These are phyloP conservation scores for Gnaphalium uliginosum DNA, from an alignment of 129 eudicot species.

Conservation along the genomic window DNA sequence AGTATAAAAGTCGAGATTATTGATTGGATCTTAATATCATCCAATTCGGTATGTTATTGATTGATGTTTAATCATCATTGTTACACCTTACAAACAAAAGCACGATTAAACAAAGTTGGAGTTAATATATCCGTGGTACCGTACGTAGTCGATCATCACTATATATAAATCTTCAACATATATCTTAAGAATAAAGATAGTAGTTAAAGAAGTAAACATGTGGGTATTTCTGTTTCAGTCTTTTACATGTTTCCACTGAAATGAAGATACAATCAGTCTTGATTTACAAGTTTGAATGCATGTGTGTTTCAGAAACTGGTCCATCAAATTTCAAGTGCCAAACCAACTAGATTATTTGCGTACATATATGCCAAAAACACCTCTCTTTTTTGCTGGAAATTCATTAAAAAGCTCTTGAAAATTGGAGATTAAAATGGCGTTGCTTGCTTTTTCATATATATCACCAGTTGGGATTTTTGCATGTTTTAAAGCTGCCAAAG, in stretches of 20 bases:
- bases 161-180: too few relatives aligned
- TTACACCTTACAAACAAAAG: not conserved
- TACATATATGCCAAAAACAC: conserved; percentile 11
- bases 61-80: not conserved
- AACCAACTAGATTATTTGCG: conserved; percentile 13
- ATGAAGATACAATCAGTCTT: conserved; percentile 33
- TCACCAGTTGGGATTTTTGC: conserved; percentile 22
- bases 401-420: conserved; percentile 3
- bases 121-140: not conserved
- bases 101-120: not conserved
- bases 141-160: not conserved
- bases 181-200: conserved; percentile 17
- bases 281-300: conserved; percentile 31
- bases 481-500: conserved; percentile 46
- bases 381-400: conserved; percentile 23
- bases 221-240: not conserved
- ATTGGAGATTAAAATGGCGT: conserved; percentile 11
- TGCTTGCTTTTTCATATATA: conserved; percentile 12
- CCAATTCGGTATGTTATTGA: not conserved
- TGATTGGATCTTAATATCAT: too few relatives aligned
- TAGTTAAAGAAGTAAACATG: conserved; percentile 23
- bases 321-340: conserved; percentile 18
- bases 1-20: too few relatives aligned
- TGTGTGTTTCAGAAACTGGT: conserved; percentile 35
- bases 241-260: conserved; percentile 28